Conservation (phyloP, 2,329 filamentous ascomycete genomes). For the Venturia carpophila region DNA sequence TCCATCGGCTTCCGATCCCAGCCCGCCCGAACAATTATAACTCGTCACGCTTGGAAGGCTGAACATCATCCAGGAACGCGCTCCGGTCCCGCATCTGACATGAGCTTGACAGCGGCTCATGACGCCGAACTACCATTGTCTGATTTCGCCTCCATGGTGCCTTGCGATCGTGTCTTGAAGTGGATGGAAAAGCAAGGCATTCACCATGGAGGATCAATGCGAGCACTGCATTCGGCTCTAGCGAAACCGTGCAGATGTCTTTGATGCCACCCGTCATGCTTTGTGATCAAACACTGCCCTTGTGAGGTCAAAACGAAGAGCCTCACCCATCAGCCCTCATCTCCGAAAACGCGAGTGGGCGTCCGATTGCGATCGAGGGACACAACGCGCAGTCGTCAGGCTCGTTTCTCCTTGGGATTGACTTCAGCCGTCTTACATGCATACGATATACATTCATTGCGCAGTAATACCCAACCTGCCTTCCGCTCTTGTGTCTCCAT, state of each 20-base stretch:
- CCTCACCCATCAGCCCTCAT: not conserved
- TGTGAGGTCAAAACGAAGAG: not conserved
- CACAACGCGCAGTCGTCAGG: not conserved
- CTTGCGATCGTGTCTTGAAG: not conserved
- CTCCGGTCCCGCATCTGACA: not conserved
- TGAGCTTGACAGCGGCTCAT: not conserved
- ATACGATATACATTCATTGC: not conserved
- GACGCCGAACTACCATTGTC: not conserved
- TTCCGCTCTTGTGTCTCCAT: not conserved
- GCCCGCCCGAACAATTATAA: not conserved
- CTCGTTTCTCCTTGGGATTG: not conserved
- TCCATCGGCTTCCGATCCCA: not conserved
- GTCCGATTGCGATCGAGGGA: constrained; percentile 5
- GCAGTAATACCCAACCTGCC: not conserved
- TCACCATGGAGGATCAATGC: not conserved
- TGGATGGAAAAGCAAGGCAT: not conserved
- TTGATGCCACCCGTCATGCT: not conserved
- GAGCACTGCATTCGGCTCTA: constrained; percentile 3
- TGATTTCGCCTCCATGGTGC: not conserved
- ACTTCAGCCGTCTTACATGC: not conserved
- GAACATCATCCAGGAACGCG: constrained; percentile 10
- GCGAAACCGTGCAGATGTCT: constrained; percentile 10
- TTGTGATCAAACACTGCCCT: not conserved
- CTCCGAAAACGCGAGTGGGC: not conserved
- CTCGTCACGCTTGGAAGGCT: not conserved